Conservation (phyloP, 2,329 filamentous ascomycete species). For the Zymoseptoria brevis region DNA sequence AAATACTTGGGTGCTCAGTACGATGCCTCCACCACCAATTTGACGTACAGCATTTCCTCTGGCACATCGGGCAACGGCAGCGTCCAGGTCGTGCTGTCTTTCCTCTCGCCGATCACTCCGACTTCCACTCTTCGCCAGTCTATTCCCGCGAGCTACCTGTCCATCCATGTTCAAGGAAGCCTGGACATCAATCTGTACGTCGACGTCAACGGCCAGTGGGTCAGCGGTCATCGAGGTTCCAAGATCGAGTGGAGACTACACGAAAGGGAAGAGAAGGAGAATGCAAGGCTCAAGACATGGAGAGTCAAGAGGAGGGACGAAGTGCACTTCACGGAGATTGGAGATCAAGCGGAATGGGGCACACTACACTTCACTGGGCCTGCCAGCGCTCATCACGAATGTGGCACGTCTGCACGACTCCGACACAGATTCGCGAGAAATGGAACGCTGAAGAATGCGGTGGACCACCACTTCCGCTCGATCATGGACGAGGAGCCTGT, state of each 20-base stretch:
- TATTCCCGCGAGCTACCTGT: constrained; percentile 74
- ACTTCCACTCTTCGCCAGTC: constrained; percentile 73
- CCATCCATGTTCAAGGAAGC: constrained; percentile 59
- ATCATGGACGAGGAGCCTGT: constrained; percentile 74
- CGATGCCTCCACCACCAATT: constrained; percentile 62
- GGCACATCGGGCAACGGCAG: constrained; percentile 29
- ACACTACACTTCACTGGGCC: constrained; percentile 69
- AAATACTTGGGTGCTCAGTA: constrained; percentile 55
- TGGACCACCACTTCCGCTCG: constrained; percentile 58
- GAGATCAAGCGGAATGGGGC: constrained; percentile 77
- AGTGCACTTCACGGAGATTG: constrained; percentile 64
- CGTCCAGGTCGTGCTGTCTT: constrained; percentile 53
- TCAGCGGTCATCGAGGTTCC: constrained; percentile 64
- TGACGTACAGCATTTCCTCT: constrained; percentile 54
- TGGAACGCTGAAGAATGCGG: constrained; percentile 56
- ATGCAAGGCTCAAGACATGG: constrained; percentile 55
- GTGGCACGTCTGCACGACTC: constrained; percentile 58
- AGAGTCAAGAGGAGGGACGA: constrained; percentile 53
- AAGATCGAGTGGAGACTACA: constrained; percentile 61
- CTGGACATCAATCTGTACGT: constrained; percentile 45
- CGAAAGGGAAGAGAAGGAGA: constrained; percentile 31
- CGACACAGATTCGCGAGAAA: constrained; percentile 62
- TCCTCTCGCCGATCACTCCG: constrained; percentile 71
- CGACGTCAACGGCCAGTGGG: constrained; percentile 58
- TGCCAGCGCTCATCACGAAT: constrained; percentile 58